Percentiles rank a stretch among this genome's conserved stretches.
Conservation (phyloP, 345 rosid species). For the Murraya koenigii region DNA sequence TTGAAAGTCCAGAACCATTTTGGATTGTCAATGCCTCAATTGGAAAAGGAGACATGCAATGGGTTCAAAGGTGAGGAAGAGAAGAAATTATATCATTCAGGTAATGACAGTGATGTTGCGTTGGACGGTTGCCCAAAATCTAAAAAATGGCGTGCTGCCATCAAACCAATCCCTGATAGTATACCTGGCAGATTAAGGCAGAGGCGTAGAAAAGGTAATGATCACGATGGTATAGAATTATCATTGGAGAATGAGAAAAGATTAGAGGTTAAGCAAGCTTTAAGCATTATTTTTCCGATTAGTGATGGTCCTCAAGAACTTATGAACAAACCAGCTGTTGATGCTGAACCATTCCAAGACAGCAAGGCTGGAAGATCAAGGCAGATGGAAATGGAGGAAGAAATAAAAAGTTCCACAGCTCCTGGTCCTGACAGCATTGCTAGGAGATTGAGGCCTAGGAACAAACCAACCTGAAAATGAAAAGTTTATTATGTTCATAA, state of each 20-base stretch:
- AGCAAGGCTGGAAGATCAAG: conserved; percentile 20
- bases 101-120: neutral
- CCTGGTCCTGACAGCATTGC: conserved; percentile 23
- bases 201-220: conserved; percentile 22
- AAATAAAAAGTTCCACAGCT: neutral
- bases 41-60: conserved; percentile 11
- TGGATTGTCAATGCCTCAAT: conserved; percentile 6
- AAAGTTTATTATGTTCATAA: neutral
- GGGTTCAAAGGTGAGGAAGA: conserved; percentile 15
- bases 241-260: neutral
- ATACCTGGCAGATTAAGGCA: conserved; percentile 49
- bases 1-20: conserved; percentile 4
- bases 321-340: conserved; percentile 7
- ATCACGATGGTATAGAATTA: conserved; percentile 5
- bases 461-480: conserved; percentile 14
- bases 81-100: conserved; percentile 13
- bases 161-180: conserved; percentile 36
- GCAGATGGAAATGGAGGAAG: neutral
- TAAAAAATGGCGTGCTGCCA: conserved; percentile 16
- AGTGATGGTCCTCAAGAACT: neutral
- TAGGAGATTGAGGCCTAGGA: conserved; percentile 25
- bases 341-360: conserved; percentile 11
- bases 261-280: conserved; percentile 3
- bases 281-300: neutral
- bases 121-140: conserved; percentile 13